phyloP scores from a whole-genome alignment of 2,329 filamentous ascomycete species.

The Claviceps sorghi region DNA sequence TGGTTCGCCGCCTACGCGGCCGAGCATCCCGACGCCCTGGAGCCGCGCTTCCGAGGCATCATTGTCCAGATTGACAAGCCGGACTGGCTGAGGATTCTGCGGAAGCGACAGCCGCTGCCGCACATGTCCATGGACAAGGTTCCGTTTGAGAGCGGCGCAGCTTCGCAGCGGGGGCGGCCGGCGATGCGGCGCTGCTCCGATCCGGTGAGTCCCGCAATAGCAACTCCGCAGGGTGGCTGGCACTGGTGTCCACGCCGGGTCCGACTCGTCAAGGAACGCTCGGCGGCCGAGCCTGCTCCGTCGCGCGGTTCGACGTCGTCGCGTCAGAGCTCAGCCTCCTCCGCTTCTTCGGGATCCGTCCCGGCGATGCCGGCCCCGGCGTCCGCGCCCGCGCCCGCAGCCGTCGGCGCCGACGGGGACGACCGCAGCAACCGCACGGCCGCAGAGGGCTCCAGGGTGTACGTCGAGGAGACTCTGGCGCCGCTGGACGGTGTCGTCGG shows the following conservation, averaged over 20 bases:
- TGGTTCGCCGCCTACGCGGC: background rate
- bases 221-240: no score
- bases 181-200: no score
- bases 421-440: background rate
- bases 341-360: background rate
- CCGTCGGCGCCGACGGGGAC: background rate
- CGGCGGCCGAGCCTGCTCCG: background rate
- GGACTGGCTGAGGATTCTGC: background rate
- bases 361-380: no score
- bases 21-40: background rate
- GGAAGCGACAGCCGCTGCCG: background rate
- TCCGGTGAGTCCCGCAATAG: background rate
- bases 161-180: background rate
- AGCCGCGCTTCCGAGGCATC: background rate
- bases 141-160: background rate
- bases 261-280: background rate
- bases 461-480: background rate
- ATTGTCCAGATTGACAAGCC: background rate
- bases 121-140: background rate
- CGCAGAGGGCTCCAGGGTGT: background rate
- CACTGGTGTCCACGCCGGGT: no score
- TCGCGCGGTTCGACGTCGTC: background rate
- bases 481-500: background rate
- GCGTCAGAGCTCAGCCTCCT: background rate
- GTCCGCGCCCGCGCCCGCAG: background rate